Percentiles rank a stretch among this genome's conserved stretches.
These are phyloP conservation scores for Dalbergia cochinchinensis DNA, from an alignment of 306 rosid species.

Conservation along the genomic window DNA sequence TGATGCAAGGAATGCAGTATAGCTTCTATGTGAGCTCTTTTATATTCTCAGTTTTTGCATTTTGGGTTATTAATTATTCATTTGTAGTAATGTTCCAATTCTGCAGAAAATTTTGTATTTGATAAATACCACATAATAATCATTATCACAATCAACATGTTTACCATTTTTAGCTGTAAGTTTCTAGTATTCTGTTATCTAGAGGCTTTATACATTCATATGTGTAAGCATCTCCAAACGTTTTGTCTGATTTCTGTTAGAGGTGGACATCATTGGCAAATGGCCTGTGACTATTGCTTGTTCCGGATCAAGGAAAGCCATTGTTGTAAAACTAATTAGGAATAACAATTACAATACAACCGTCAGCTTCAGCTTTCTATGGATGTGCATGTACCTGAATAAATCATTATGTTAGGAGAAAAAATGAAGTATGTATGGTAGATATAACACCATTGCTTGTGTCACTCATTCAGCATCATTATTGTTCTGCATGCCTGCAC, in stretches of 20 bases:
- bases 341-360: background rate
- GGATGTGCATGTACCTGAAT: constrained; percentile 16
- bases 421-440: constrained; percentile 12
- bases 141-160: constrained; percentile 9
- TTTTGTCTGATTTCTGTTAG: constrained; percentile 25
- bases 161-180: background rate
- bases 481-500: constrained; percentile 24
- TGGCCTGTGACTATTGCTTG: constrained; percentile 25
- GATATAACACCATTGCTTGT: constrained; percentile 23
- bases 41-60: background rate
- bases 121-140: background rate
- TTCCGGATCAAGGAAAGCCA: constrained; percentile 31
- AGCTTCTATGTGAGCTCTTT: constrained; percentile 3
- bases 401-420: constrained; percentile 37
- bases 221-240: background rate
- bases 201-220: constrained; percentile 16
- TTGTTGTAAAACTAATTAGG: constrained; percentile 12
- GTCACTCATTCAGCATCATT: constrained; percentile 22
- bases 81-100: constrained; percentile 14
- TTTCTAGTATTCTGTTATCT: constrained; percentile 8
- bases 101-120: background rate
- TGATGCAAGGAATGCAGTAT: constrained; percentile 24
- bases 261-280: constrained; percentile 10
- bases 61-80: constrained; percentile 9
- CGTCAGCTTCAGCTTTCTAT: constrained; percentile 11